Evolutionary conservation across 768 basidiomycete genomes (phyloP).

Genomic region (Russula virescens): DNA sequence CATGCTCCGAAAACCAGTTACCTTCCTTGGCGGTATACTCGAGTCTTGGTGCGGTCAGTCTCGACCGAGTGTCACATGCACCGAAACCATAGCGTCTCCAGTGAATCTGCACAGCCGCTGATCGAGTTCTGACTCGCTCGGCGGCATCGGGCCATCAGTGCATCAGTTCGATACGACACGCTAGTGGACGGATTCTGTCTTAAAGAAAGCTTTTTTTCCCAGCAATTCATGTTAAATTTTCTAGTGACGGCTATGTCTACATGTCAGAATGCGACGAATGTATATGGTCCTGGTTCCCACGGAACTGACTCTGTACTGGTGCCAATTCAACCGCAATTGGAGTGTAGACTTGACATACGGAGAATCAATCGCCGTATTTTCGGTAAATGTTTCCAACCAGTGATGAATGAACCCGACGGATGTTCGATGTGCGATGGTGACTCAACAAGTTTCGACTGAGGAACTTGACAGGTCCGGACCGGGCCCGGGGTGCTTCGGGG

Average conservation of each 20-base stretch:
- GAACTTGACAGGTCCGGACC: background rate
- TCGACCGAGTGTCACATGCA: background rate
- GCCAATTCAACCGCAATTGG: background rate
- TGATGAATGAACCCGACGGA: no score
- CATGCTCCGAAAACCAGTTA: background rate
- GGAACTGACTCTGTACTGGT: background rate
- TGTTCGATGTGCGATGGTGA: no score
- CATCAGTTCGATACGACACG: no score
- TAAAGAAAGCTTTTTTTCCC: background rate
- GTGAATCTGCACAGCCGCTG: constrained; percentile 16
- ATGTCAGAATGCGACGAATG: background rate
- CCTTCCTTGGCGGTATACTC: background rate
- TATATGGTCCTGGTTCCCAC: background rate
- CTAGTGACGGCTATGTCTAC: background rate
- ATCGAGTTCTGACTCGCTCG: constrained; percentile 12
- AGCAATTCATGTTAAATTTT: background rate
- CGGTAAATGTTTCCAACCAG: background rate
- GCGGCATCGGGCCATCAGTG: constrained; percentile 1
- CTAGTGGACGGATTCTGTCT: background rate
- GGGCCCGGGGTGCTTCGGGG: no score
- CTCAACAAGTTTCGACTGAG: background rate
- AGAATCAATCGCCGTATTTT: background rate
- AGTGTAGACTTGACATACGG: background rate
- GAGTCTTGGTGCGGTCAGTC: background rate
- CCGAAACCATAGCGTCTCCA: constrained; percentile 9